Percentiles rank a stretch among this genome's conserved stretches.
phyloP scores from a whole-genome alignment of 257 asterid genomes.

The Forsythia suspensa region DNA sequence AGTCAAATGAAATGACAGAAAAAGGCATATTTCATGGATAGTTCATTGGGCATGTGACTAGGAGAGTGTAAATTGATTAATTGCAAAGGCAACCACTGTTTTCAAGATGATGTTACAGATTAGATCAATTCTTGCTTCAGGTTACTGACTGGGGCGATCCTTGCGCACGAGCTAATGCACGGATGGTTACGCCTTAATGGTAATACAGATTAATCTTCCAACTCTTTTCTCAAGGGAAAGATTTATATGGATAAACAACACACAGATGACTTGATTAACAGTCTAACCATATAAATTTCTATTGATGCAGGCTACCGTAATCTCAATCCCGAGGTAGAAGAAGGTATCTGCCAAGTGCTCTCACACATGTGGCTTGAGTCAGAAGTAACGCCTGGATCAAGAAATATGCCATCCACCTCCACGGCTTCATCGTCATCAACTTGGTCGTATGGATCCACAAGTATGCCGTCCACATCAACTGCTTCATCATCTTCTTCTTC shows the following conservation, averaged over 20 bases:
- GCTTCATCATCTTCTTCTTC: conserved; percentile 24
- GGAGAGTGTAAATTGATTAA: not conserved
- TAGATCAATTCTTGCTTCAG: conserved; percentile 41
- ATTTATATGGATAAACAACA: not conserved
- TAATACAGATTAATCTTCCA: conserved; percentile 20
- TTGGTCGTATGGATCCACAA: conserved; percentile 34
- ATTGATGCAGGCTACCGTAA: conserved; percentile 60
- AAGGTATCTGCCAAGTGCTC: conserved; percentile 95
- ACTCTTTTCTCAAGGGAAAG: not conserved
- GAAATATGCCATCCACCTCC: conserved; percentile 49
- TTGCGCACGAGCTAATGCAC: conserved; percentile 97
- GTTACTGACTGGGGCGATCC: conserved; percentile 92
- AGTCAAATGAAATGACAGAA: not conserved
- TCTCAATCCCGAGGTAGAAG: conserved; percentile 81
- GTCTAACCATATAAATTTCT: not conserved
- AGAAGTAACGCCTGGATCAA: conserved; percentile 65
- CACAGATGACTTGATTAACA: not conserved
- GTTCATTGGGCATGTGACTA: not conserved
- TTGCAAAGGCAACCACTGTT: not conserved
- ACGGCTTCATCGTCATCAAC: conserved; percentile 46
- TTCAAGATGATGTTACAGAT: not conserved
- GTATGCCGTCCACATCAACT: conserved; percentile 29
- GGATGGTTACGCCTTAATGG: conserved; percentile 97
- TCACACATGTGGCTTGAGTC: conserved; percentile 90
- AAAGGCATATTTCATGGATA: not conserved